A percentile compares a stretch with the other conserved stretches of the same genome.
These are phyloP conservation scores for Leccinum aurantiacum DNA, from an alignment of 768 basidiomycete genomes.

Conservation along the genomic window DNA sequence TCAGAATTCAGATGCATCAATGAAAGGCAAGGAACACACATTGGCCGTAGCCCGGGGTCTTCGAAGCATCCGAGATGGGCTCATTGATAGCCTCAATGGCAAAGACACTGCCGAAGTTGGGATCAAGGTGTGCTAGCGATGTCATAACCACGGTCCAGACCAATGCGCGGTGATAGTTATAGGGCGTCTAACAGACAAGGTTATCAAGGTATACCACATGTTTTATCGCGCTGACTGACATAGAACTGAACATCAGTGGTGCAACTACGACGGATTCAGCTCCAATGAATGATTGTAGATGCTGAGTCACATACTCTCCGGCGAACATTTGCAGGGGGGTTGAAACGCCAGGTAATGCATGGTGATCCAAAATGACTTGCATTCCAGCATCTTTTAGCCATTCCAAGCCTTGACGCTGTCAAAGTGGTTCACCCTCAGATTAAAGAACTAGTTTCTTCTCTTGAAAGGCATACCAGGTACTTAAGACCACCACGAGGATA, in stretches of 20 bases:
- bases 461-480: constrained; percentile 49
- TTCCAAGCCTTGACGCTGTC: constrained; percentile 59
- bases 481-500: constrained; percentile 70
- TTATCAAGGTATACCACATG: constrained; percentile 3
- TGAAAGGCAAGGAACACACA: constrained; percentile 44
- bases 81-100: constrained; percentile 79
- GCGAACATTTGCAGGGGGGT: constrained; percentile 62
- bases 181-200: constrained; percentile 42
- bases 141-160: constrained; percentile 86
- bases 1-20: not conserved
- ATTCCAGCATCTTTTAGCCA: constrained; percentile 66
- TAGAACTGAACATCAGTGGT: constrained; percentile 72
- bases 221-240: constrained; percentile 38
- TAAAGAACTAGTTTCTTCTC: not conserved
- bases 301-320: constrained; percentile 47
- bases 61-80: constrained; percentile 66
- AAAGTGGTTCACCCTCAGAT: not conserved
- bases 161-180: constrained; percentile 76
- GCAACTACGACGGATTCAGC: constrained; percentile 44
- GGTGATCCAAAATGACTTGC: constrained; percentile 64
- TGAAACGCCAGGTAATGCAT: constrained; percentile 71
- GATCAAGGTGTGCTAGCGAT: constrained; percentile 64
- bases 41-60: constrained; percentile 67
- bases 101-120: constrained; percentile 62
- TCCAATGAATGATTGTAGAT: not conserved